Evolutionary conservation across 176 grass and related monocot species (phyloP).

Genomic region (Phragmites australis): DNA sequence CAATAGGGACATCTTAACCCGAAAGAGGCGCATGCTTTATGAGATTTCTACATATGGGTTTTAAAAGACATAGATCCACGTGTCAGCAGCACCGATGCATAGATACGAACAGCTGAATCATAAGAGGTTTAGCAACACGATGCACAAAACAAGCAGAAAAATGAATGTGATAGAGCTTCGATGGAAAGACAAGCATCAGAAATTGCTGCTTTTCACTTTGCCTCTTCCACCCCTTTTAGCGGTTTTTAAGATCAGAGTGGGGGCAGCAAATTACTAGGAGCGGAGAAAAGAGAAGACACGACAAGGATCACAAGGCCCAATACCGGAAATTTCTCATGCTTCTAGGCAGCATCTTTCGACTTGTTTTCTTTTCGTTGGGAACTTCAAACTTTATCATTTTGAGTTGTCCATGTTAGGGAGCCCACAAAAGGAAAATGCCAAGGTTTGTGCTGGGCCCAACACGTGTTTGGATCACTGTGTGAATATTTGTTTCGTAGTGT

Average conservation of each 20-base stretch:
- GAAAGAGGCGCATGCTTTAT: slow-evolving; percentile 29
- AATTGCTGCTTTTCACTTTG: neutral
- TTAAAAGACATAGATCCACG: slow-evolving; percentile 39
- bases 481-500: slow-evolving; percentile 36
- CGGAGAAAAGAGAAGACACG: slow-evolving; percentile 31
- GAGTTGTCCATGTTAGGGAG: slow-evolving; percentile 59
- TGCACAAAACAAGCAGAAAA: slow-evolving; percentile 4
- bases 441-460: slow-evolving; percentile 36
- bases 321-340: slow-evolving; percentile 49
- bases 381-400: slow-evolving; percentile 39
- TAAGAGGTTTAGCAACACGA: slow-evolving; percentile 28
- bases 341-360: slow-evolving; percentile 50
- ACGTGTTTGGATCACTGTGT: slow-evolving; percentile 19
- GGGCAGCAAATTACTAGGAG: slow-evolving; percentile 38
- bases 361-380: slow-evolving; percentile 41
- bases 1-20: neutral
- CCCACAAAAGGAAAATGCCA: slow-evolving; percentile 51
- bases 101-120: neutral
- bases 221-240: slow-evolving; percentile 33
- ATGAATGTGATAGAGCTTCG: slow-evolving; percentile 21
- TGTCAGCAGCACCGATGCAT: slow-evolving; percentile 35
- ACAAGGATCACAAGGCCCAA: slow-evolving; percentile 50
- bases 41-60: slow-evolving; percentile 1
- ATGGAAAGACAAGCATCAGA: slow-evolving; percentile 21
- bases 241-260: slow-evolving; percentile 46